phyloP scores from a whole-genome alignment of 495 filamentous ascomycete species.

The Neurospora sp. region DNA sequence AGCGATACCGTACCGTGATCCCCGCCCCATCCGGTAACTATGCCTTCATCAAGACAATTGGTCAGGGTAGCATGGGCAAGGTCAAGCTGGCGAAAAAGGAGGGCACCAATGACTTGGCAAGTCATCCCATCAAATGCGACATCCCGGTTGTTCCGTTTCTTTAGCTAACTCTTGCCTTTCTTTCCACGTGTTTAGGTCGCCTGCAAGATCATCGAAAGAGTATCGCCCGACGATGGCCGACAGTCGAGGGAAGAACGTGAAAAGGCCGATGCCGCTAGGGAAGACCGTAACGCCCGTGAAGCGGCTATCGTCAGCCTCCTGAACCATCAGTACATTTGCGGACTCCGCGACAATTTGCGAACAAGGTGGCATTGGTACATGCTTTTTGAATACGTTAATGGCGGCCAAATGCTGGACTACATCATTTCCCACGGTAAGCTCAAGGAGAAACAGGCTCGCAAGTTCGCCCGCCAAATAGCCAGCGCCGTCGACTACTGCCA shows the following conservation, averaged over 20 bases:
- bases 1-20: constrained; percentile 71
- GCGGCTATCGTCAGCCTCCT: constrained; percentile 94
- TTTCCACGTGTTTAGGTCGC: constrained; percentile 55
- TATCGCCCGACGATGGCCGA: constrained; percentile 64
- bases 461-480: constrained; percentile 94
- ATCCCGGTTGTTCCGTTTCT: constrained; percentile 1
- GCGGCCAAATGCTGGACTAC: constrained; percentile 99
- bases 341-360: constrained; percentile 87
- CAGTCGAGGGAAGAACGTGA: constrained; percentile 73
- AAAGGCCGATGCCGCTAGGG: constrained; percentile 88
- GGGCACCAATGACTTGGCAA: constrained; percentile 73
- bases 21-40: constrained; percentile 78
- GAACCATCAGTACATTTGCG: constrained; percentile 94
- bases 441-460: constrained; percentile 97
- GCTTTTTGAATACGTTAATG: constrained; percentile 99
- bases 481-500: constrained; percentile 99
- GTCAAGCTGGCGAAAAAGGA: constrained; percentile 79
- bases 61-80: constrained; percentile 95
- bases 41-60: constrained; percentile 93
- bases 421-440: constrained; percentile 97
- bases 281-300: constrained; percentile 90
- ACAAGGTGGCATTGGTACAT: constrained; percentile 99
- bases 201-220: constrained; percentile 93
- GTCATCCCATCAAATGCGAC: constrained; percentile 31
- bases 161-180: constrained; percentile 6